A percentile compares a stretch with the other conserved stretches of the same genome.
Evolutionary conservation across 2,329 filamentous ascomycete species (phyloP).

Genomic region (Cercospora sp.): DNA sequence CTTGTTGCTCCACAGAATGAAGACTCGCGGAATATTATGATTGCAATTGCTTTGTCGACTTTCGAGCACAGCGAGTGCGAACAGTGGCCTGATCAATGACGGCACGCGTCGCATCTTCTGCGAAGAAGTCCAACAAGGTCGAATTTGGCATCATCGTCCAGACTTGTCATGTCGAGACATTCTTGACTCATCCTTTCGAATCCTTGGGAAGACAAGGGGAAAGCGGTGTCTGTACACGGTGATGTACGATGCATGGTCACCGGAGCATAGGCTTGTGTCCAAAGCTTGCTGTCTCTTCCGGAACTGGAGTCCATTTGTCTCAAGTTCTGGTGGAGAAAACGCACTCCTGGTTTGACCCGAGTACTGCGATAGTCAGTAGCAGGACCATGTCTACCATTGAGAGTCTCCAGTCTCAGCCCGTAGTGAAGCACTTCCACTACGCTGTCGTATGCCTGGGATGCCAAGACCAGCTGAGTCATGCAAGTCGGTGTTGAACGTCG

Average conservation of each 20-base stretch:
- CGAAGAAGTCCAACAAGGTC: neutral
- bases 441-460: neutral
- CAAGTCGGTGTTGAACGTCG: neutral
- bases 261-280: neutral
- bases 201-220: neutral
- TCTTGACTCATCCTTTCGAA: neutral
- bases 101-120: neutral
- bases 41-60: neutral
- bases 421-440: neutral
- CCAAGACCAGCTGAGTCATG: neutral
- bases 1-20: neutral
- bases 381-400: neutral
- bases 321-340: neutral
- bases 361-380: neutral
- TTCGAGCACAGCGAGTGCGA: neutral
- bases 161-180: neutral
- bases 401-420: neutral
- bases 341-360: too few species aligned
- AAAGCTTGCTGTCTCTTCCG: neutral
- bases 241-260: neutral
- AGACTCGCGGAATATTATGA: neutral
- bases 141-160: neutral
- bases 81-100: neutral
- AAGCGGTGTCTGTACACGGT: neutral
- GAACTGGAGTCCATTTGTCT: neutral